Base-by-base conservation (phyloP, 805 yeast genomes). In the Hanseniaspora occidentalis region DNA sequence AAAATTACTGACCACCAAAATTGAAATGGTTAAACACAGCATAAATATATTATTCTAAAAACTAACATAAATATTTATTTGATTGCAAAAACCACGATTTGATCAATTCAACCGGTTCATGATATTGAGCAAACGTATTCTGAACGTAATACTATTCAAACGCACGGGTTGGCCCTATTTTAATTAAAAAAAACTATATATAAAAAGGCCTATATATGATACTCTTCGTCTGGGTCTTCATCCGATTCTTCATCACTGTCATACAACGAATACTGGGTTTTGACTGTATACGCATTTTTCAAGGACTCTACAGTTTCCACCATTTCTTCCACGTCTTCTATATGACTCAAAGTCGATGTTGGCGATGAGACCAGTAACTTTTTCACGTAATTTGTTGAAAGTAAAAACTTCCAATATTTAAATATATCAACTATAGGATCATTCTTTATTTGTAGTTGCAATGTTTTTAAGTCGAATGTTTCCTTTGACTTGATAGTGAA, bases 331-430 rank as follows among this genome's bases (percentile, higher is more conserved):
- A 41, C 4, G 11, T 37, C 29, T 11, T 41, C 44, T 2, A 16
- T 16, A 29, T 16, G 19, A 29, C 23, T 18, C 11, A 35, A 18
- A n/a, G 17, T 8, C 8, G 18, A 13, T 4, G 33, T 29, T 13
- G 33, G 18, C 8, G 17, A 29, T n/a, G 3, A 8, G 10, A 29
- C 26, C 16, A 37, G 13, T 1, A 34, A 9, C 6, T 31, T 37
- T 27, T 27, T 37, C 17, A 41, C 17, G 8, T 22, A 37, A 6
- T 10, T 35, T 17, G 16, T 38, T 38, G 35, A 21, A 35, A 11
- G 31, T 19, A 36, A 31, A 24, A 29, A 35, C 20, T 37, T 29
- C 44, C 44, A 42, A 13, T 42, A 38, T 18, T 42, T 42, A 10
- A 42, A 31, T 3, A 36, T 31, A 20, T 42, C 35, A 6, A 35